These are phyloP conservation scores for Elaphomyces granulatus DNA, from an alignment of 495 filamentous ascomycete species.

Conservation along the genomic window DNA sequence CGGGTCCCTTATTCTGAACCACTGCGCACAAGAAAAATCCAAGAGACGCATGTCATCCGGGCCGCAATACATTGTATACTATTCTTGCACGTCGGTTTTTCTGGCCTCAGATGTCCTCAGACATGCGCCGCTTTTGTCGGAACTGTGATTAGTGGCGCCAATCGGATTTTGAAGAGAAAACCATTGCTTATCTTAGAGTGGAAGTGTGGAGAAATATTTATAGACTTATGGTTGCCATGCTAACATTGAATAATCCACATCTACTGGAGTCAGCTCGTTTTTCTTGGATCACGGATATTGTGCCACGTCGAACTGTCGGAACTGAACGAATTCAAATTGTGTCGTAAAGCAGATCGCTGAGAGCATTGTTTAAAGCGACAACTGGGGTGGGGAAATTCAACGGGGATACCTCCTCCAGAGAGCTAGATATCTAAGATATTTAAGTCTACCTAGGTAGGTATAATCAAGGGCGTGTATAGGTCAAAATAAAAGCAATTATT, in stretches of 20 bases:
- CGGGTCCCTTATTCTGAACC: conserved; percentile 1
- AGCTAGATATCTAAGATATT: too few relatives aligned
- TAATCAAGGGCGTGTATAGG: too few relatives aligned
- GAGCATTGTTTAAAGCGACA: too few relatives aligned
- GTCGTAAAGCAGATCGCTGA: not conserved
- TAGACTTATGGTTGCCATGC: conserved; percentile 6
- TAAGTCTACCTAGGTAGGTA: too few relatives aligned
- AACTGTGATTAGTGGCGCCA: conserved; percentile 1
- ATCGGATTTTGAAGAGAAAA: conserved; percentile 4
- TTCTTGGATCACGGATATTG: conserved; percentile 1
- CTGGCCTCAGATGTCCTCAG: not conserved
- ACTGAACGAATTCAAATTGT: not conserved
- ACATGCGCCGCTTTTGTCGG: not conserved
- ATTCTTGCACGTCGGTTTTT: not conserved
- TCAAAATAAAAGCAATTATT: too few relatives aligned
- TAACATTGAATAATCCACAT: not conserved
- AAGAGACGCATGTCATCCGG: conserved; percentile 2
- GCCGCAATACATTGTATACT: not conserved
- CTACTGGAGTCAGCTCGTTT: not conserved
- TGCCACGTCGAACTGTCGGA: too few relatives aligned
- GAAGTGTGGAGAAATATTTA: conserved; percentile 10
- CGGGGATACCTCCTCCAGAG: too few relatives aligned
- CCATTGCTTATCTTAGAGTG: conserved; percentile 8
- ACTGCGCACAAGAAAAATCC: not conserved
- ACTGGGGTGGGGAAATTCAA: not conserved